Evolutionary conservation across 2,329 filamentous ascomycete species (phyloP), one percentile per base, ranked within the genome.

Genomic region (Cytospora schulzeri): DNA sequence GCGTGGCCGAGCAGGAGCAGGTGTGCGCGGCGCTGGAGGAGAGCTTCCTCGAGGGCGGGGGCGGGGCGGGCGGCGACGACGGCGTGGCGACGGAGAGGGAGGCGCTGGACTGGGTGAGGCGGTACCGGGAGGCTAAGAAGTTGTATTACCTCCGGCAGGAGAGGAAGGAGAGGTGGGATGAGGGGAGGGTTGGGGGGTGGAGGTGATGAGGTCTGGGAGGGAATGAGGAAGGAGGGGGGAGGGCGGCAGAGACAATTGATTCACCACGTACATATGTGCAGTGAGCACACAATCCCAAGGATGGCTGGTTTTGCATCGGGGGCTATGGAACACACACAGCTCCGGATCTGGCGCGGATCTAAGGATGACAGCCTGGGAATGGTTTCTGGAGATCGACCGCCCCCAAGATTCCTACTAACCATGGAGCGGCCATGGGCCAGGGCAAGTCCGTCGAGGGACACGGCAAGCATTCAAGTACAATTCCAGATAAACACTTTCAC

Each of bases 111-210:
- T 98, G 95, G 88, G 86, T 97, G 24, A 84, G 89, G 71, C 81
- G 90, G 71, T 91, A 96, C 68, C 84, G 92, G 70, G 93, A 94
- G 70, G 91, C 91, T 12, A 91, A 89, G 73, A 90, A 91, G 70
- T 79, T 90, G 64, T 89, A 89, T 67, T 96, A 95, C 73, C 80
- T 93, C 61, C 84, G 95, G 64, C 88, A 89, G 73, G 95, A 98
- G 80, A 86, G 92, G 69, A 96, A 93, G 76, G 91, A 93, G 72
- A 85, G 95, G 71, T 98, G 95, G 95, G 95, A 98, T 75, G 94
- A 98, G 77, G 93, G 94, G 28, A 84, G 94, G 69, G 94, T 98
- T 38, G 94, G 94, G 14, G 95, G 95, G 0, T 98, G 95, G 95
- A 86, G 94, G 72, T 94, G 80, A 87, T 94, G 80, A 87, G 41